Percentiles rank a stretch among this genome's conserved stretches.
These are phyloP conservation scores for Salix udensis DNA, from an alignment of 345 rosid genomes.

Conservation along the genomic window DNA sequence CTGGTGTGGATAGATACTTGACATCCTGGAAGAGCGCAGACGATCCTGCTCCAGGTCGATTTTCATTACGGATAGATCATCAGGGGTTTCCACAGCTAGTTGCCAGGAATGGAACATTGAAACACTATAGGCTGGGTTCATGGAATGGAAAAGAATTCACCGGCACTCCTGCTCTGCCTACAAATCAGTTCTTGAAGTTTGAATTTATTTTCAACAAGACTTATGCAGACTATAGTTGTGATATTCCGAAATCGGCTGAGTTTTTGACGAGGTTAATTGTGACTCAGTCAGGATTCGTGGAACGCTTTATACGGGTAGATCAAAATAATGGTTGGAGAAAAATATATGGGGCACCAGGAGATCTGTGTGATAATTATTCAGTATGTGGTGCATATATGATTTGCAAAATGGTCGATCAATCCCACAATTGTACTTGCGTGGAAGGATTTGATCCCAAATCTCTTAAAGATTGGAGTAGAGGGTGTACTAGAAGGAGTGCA, in stretches of 20 bases:
- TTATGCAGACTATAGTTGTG: conserved; percentile 5
- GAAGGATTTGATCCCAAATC: conserved; percentile 5
- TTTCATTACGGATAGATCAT: conserved; percentile 10
- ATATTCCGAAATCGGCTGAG: not conserved
- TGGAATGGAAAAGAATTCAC: conserved; percentile 27
- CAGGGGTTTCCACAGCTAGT: conserved; percentile 26
- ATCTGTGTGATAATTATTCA: conserved; percentile 21
- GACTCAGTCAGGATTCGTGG: conserved; percentile 5
- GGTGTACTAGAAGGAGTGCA: conserved; percentile 7
- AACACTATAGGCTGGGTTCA: conserved; percentile 15
- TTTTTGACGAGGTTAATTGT: conserved; percentile 7
- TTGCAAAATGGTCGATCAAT: not conserved
- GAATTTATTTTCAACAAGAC: conserved; percentile 8
- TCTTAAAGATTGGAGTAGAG: not conserved
- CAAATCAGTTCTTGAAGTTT: not conserved
- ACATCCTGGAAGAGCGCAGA: too few relatives aligned
- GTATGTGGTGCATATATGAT: conserved; percentile 12
- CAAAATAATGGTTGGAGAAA: not conserved
- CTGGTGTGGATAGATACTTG: too few relatives aligned
- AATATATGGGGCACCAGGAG: not conserved
- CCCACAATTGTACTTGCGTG: conserved; percentile 8
- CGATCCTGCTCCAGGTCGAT: conserved; percentile 7
- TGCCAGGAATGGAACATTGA: not conserved
- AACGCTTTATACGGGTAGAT: not conserved
- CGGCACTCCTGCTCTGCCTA: conserved; percentile 1